Evolutionary conservation across 2,329 filamentous ascomycete genomes (phyloP).

Genomic region (Sordariomycetes sp.): DNA sequence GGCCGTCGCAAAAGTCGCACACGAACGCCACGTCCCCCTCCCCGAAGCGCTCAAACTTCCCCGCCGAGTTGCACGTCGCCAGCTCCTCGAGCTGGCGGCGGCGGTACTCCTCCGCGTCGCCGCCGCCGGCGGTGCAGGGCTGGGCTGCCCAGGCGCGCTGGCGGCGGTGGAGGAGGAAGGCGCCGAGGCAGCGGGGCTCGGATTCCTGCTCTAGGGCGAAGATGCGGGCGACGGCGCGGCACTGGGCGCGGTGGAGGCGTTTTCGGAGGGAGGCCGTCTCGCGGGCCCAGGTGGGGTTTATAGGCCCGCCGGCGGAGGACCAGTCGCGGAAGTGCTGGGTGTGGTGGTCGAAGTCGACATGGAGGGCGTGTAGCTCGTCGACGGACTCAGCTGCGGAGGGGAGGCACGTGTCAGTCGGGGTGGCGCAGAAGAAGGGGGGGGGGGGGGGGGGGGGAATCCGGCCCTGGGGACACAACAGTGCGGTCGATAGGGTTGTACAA

Average conservation of each 20-base stretch:
- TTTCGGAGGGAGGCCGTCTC: slow-evolving; percentile 34
- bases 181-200: slow-evolving; percentile 38
- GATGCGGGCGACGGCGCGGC: slow-evolving; percentile 41
- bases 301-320: slow-evolving; percentile 38
- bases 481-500: slow-evolving; percentile 45
- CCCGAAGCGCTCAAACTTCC: slow-evolving; percentile 41
- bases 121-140: slow-evolving; percentile 4
- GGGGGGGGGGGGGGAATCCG: neutral
- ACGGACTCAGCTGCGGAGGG: slow-evolving; percentile 32
- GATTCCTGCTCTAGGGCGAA: slow-evolving; percentile 36
- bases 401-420: neutral
- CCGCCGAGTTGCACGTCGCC: slow-evolving; percentile 33
- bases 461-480: slow-evolving; percentile 25
- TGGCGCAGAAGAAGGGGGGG: neutral
- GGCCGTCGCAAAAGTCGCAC: slow-evolving; percentile 49
- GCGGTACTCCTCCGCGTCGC: slow-evolving; percentile 20
- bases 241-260: slow-evolving; percentile 43
- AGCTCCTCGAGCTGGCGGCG: slow-evolving; percentile 32
- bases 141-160: slow-evolving; percentile 18
- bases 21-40: slow-evolving; percentile 42
- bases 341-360: slow-evolving; percentile 30
- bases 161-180: slow-evolving; percentile 36
- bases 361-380: slow-evolving; percentile 31
- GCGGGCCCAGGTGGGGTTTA: slow-evolving; percentile 40
- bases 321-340: slow-evolving; percentile 38